Percentiles rank a stretch among this genome's conserved stretches.
Evolutionary conservation across 2,329 filamentous ascomycete species (phyloP).

Genomic region (Monosporascus ibericus): DNA sequence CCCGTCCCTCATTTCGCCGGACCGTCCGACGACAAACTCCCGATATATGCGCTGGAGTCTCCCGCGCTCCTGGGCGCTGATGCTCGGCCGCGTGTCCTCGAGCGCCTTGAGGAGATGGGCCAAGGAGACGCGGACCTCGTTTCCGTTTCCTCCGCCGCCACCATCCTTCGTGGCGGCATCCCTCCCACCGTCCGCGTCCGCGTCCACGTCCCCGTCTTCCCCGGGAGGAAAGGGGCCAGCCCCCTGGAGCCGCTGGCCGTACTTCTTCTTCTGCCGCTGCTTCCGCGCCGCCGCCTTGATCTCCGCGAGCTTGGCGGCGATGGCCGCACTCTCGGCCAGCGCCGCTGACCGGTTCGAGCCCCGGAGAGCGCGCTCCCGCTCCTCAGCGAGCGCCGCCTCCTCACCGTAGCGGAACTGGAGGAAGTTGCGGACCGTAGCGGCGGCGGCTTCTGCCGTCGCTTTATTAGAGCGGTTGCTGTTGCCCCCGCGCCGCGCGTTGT

Average conservation of each 20-base stretch:
- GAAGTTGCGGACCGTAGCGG: conserved; percentile 46
- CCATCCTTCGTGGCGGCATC: conserved; percentile 22
- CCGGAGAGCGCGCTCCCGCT: conserved; percentile 30
- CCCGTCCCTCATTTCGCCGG: conserved; percentile 91
- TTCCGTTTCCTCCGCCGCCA: conserved; percentile 37
- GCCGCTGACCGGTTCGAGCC: conserved; percentile 46
- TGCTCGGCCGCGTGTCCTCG: conserved; percentile 71
- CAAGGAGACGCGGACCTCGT: conserved; percentile 78
- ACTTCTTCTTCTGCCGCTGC: conserved; percentile 31
- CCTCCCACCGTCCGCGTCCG: conserved; percentile 17
- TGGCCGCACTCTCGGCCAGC: conserved; percentile 70
- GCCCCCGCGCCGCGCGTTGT: conserved; percentile 28
- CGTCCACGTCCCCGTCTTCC: conserved; percentile 15
- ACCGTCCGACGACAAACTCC: conserved; percentile 88
- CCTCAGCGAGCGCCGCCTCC: conserved; percentile 41
- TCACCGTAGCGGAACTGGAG: conserved; percentile 79
- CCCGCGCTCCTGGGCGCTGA: conserved; percentile 69
- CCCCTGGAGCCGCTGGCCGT: conserved; percentile 10
- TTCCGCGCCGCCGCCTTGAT: conserved; percentile 59
- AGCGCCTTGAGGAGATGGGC: conserved; percentile 75
- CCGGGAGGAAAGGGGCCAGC: background rate
- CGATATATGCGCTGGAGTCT: conserved; percentile 76
- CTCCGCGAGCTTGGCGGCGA: conserved; percentile 74
- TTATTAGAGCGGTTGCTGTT: conserved; percentile 26
- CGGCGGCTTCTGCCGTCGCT: conserved; percentile 12